phyloP scores from a whole-genome alignment of 2,329 filamentous ascomycete genomes.

The Coniochaeta ligniaria region DNA sequence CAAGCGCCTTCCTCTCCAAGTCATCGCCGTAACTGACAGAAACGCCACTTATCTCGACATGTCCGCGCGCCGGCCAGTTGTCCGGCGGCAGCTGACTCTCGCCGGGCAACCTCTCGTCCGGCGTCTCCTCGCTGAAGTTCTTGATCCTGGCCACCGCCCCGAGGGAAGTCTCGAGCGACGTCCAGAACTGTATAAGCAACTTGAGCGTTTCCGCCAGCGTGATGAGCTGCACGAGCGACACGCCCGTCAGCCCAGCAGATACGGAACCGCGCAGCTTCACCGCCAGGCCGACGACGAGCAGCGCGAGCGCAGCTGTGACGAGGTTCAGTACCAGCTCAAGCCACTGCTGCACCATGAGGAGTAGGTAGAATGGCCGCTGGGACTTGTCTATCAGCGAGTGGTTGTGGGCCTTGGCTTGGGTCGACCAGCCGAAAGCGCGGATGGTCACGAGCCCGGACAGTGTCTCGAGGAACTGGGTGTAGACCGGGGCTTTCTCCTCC shows the following conservation, averaged over 20 bases:
- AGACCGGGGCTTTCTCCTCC: background rate
- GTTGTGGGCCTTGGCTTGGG: background rate
- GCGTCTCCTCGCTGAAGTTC: slow-evolving; percentile 4
- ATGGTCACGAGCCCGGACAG: slow-evolving; percentile 57
- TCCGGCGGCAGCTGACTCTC: background rate
- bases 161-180: slow-evolving; percentile 8
- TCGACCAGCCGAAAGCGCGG: slow-evolving; percentile 3
- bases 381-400: slow-evolving; percentile 4
- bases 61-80: background rate
- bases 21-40: background rate
- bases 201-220: slow-evolving; percentile 2
- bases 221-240: slow-evolving; percentile 9
- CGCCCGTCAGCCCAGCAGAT: slow-evolving; percentile 7
- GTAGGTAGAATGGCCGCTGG: slow-evolving; percentile 11
- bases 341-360: slow-evolving; percentile 12
- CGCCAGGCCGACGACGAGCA: slow-evolving; percentile 8
- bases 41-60: background rate
- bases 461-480: slow-evolving; percentile 43
- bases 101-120: background rate
- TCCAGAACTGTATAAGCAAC: slow-evolving; percentile 8
- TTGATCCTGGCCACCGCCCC: slow-evolving; percentile 7
- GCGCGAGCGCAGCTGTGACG: slow-evolving; percentile 8
- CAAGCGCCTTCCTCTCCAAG: slow-evolving; percentile 61
- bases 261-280: background rate
- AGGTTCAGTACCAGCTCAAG: slow-evolving; percentile 11